These are phyloP conservation scores for Panaeolus papilionaceus DNA, from an alignment of 768 basidiomycete genomes.

Conservation along the genomic window DNA sequence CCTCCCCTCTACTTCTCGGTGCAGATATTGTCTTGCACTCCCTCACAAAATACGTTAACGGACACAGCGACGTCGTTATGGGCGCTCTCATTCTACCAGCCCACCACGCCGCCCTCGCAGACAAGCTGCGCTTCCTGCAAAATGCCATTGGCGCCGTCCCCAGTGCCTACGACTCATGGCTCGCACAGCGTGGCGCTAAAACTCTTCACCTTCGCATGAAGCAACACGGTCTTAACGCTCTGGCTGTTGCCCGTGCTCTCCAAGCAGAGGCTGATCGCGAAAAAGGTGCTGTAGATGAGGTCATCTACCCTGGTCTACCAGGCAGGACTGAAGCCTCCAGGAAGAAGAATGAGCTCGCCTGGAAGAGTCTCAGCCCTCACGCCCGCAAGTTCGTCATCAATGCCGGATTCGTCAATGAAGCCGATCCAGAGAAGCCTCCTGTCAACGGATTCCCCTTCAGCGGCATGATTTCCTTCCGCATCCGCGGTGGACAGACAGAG, in stretches of 20 bases:
- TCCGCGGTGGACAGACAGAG: constrained; percentile 58
- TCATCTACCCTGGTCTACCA: constrained; percentile 86
- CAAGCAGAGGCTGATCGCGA: constrained; percentile 43
- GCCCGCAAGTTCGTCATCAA: constrained; percentile 54
- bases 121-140: constrained; percentile 84
- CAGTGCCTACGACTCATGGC: constrained; percentile 87
- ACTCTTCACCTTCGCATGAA: constrained; percentile 90
- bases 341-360: constrained; percentile 64
- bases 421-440: constrained; percentile 32
- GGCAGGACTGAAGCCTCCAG: constrained; percentile 51
- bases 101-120: constrained; percentile 50
- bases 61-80: constrained; percentile 94
- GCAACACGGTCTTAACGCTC: constrained; percentile 84
- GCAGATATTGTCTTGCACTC: constrained; percentile 89
- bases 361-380: constrained; percentile 66
- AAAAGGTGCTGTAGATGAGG: constrained; percentile 60
- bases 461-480: constrained; percentile 88
- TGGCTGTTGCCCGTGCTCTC: constrained; percentile 74
- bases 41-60: constrained; percentile 91
- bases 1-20: constrained; percentile 82
- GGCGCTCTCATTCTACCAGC: constrained; percentile 79
- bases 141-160: constrained; percentile 89
- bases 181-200: constrained; percentile 90
- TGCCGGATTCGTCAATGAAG: constrained; percentile 12
- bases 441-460: constrained; percentile 82